These are phyloP conservation scores for Stephanodiscus minutulus DNA, from an alignment of 108 stramenopile species.

Conservation along the genomic window DNA sequence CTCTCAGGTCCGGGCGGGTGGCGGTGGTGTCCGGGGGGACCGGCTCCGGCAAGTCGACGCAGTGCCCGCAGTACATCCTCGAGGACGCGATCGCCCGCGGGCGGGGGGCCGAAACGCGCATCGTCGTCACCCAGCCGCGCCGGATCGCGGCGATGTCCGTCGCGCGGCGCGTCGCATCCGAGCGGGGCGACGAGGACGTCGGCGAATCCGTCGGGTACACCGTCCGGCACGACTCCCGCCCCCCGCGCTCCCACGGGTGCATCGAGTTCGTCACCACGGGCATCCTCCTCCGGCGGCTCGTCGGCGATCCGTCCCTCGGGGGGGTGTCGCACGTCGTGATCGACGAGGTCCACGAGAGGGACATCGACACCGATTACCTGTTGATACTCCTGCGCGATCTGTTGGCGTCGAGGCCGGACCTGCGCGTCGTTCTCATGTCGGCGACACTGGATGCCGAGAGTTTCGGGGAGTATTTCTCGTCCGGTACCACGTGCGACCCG, in stretches of 20 bases:
- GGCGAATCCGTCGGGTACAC: slow-evolving; percentile 95
- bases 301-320: slow-evolving; percentile 80
- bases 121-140: slow-evolving; percentile 93
- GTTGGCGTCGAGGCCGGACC: slow-evolving; percentile 76
- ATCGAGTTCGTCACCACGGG: slow-evolving; percentile 99
- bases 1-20: slow-evolving; percentile 80
- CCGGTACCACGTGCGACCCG: slow-evolving; percentile 39
- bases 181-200: slow-evolving; percentile 86
- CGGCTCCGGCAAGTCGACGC: slow-evolving; percentile 93
- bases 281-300: slow-evolving; percentile 92
- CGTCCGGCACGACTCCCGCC: slow-evolving; percentile 86
- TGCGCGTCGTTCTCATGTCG: slow-evolving; percentile 91
- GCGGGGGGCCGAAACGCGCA: slow-evolving; percentile 86
- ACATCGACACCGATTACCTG: slow-evolving; percentile 95
- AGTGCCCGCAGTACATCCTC: slow-evolving; percentile 96
- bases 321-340: slow-evolving; percentile 76
- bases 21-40: slow-evolving; percentile 97
- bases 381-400: slow-evolving; percentile 94
- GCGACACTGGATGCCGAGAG: slow-evolving; percentile 97
- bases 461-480: slow-evolving; percentile 92
- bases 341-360: slow-evolving; percentile 98
- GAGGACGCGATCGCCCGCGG: slow-evolving; percentile 87
- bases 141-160: slow-evolving; percentile 96
- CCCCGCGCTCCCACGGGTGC: slow-evolving; percentile 39
- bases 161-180: slow-evolving; percentile 97